A percentile compares a stretch with the other conserved stretches of the same genome.
Evolutionary conservation across 495 filamentous ascomycete genomes (phyloP).

Genomic region (Neurospora sp.): DNA sequence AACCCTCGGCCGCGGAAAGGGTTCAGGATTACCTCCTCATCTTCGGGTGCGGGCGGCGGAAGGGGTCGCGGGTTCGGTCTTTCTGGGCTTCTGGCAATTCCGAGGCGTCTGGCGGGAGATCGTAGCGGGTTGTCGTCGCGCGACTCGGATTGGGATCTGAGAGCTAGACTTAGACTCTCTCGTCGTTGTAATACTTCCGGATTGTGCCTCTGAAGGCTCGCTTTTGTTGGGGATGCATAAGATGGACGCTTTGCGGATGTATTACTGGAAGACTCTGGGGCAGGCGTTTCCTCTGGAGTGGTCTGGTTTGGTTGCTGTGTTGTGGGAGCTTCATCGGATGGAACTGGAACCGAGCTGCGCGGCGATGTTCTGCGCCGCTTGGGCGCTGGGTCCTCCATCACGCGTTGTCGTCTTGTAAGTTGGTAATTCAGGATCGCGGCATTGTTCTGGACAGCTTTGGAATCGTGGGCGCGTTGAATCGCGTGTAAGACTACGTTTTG

Average conservation of each 20-base stretch:
- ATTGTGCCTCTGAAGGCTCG: conserved; percentile 54
- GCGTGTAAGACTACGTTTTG: neutral
- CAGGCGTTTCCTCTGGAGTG: conserved; percentile 8
- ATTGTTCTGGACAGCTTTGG: neutral
- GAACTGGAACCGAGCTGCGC: conserved; percentile 25
- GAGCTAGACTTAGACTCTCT: conserved; percentile 14
- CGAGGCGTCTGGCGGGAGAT: conserved; percentile 22
- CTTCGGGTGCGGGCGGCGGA: conserved; percentile 29
- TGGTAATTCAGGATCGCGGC: conserved; percentile 9
- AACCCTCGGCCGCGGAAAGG: conserved; percentile 27
- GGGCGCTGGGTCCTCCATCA: conserved; percentile 47
- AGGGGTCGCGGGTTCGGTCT: conserved; percentile 28
- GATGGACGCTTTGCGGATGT: conserved; percentile 35
- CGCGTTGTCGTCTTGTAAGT: conserved; percentile 1
- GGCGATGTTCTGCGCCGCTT: conserved; percentile 55
- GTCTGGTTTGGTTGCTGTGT: conserved; percentile 5
- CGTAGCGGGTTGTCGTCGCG: conserved; percentile 21
- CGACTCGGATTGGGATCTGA: conserved; percentile 21
- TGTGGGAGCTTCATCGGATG: conserved; percentile 4
- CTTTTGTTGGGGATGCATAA: conserved; percentile 55
- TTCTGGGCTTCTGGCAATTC: conserved; percentile 19
- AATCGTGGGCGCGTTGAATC: conserved; percentile 14
- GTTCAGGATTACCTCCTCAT: conserved; percentile 34
- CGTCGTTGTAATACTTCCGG: conserved; percentile 47
- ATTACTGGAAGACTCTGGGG: neutral